A percentile compares a stretch with the other conserved stretches of the same genome.
phyloP scores from a whole-genome alignment of 23 red algal genomes.

The Gracilariopsis chorda region DNA sequence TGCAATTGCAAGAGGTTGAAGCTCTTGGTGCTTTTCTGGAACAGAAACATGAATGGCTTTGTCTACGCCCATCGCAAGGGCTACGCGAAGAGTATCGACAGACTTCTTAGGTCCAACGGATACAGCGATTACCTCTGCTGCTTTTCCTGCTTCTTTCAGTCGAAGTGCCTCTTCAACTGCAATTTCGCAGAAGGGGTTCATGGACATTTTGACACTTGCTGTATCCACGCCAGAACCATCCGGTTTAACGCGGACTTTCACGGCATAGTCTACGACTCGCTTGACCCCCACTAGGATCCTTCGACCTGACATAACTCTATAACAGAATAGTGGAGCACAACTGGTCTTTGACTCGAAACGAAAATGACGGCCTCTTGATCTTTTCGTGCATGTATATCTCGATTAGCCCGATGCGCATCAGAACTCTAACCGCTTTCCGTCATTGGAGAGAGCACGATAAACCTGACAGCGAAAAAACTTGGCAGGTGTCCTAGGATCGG shows the following conservation, averaged over 20 bases:
- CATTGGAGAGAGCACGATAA: too few relatives aligned
- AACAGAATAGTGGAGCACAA: too few relatives aligned
- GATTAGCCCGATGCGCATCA: too few relatives aligned
- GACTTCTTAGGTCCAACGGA: conserved; percentile 72
- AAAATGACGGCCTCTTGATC: too few relatives aligned
- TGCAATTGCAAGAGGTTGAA: conserved; percentile 71
- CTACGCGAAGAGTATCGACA: conserved; percentile 84
- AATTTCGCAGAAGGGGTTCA: conserved; percentile 99
- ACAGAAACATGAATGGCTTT: conserved; percentile 76
- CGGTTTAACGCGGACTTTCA: conserved; percentile 81
- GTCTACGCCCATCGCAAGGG: conserved; percentile 94
- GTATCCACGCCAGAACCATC: conserved; percentile 82
- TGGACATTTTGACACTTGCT: conserved; percentile 83
- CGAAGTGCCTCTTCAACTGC: conserved; percentile 93
- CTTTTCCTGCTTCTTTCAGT: conserved; percentile 46
- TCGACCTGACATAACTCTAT: conserved; percentile 16
- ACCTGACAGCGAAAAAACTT: too few relatives aligned
- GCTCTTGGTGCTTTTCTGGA: conserved; percentile 4
- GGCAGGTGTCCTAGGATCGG: too few relatives aligned
- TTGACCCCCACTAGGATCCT: conserved; percentile 87
- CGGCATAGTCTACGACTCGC: conserved; percentile 88
- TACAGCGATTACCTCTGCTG: conserved; percentile 81
- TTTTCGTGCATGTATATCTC: too few relatives aligned
- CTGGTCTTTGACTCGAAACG: too few relatives aligned
- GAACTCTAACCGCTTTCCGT: too few relatives aligned